Percentiles rank a stretch among this genome's conserved stretches.
Evolutionary conservation across 768 basidiomycete genomes (phyloP).

Genomic region (Pleurotus sapidus): DNA sequence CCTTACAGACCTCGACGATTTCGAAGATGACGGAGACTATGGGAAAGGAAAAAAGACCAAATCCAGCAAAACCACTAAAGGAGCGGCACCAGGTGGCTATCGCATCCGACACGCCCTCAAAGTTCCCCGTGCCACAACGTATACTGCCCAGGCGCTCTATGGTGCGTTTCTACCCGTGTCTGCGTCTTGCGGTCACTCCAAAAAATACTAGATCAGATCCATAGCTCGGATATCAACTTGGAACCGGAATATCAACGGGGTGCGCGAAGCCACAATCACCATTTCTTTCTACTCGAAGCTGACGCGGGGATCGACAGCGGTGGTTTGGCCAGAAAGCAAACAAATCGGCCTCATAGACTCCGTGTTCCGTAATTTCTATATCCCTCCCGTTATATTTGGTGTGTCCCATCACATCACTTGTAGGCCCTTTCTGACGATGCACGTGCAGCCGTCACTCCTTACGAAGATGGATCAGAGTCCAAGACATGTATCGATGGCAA

Average conservation of each 20-base stretch:
- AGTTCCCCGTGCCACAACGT: conserved; percentile 57
- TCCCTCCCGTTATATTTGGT: conserved; percentile 71
- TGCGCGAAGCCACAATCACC: conserved; percentile 16
- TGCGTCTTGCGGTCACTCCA: neutral
- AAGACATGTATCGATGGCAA: conserved; percentile 72
- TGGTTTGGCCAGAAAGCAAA: conserved; percentile 65
- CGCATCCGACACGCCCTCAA: conserved; percentile 45
- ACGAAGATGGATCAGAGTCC: conserved; percentile 56
- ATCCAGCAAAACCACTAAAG: conserved; percentile 8
- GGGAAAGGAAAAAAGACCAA: conserved; percentile 13
- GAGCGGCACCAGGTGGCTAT: conserved; percentile 18
- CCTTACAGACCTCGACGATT: neutral
- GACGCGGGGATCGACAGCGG: conserved; percentile 29
- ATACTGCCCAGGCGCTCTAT: conserved; percentile 59
- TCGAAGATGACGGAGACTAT: conserved; percentile 8
- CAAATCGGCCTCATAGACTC: conserved; percentile 65
- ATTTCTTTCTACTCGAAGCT: too few relatives aligned
- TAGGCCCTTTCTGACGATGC: conserved; percentile 34
- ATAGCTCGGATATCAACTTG: conserved; percentile 60
- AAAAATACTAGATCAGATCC: conserved; percentile 53
- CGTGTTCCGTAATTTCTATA: conserved; percentile 58
- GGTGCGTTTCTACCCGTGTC: conserved; percentile 30
- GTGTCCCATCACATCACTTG: conserved; percentile 15
- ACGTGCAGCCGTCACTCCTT: conserved; percentile 41
- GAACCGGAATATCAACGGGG: conserved; percentile 82